phyloP scores from a whole-genome alignment of 2,329 filamentous ascomycete genomes.

The Lachnellula subtilissima region DNA sequence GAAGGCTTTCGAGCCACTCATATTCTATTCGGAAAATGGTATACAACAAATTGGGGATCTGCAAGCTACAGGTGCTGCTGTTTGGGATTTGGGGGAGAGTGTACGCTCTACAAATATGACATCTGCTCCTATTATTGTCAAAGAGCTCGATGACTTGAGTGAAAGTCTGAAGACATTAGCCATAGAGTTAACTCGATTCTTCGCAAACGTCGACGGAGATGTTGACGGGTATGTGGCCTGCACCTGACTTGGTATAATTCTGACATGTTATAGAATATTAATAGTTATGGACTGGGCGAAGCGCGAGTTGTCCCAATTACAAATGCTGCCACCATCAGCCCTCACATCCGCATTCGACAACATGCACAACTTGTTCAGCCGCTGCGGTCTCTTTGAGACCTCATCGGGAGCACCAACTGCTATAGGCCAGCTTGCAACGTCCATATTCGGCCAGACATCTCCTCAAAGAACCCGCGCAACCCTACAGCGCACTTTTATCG shows the following conservation, averaged over 20 bases:
- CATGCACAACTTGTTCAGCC: constrained; percentile 70
- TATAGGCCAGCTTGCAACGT: constrained; percentile 63
- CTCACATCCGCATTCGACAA: constrained; percentile 75
- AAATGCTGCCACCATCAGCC: constrained; percentile 54
- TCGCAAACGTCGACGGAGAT: constrained; percentile 87
- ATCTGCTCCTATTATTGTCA: constrained; percentile 78
- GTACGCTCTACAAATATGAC: constrained; percentile 88
- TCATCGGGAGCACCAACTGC: constrained; percentile 55
- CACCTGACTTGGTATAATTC: constrained; percentile 8
- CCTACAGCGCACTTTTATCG: constrained; percentile 80
- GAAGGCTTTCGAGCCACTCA: constrained; percentile 87
- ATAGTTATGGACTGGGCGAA: constrained; percentile 96
- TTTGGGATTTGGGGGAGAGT: constrained; percentile 92
- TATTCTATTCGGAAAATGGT: constrained; percentile 90
- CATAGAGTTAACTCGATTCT: constrained; percentile 84
- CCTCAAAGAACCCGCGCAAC: constrained; percentile 76
- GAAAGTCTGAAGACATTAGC: constrained; percentile 81
- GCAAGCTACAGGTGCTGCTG: constrained; percentile 85
- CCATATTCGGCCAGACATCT: constrained; percentile 73
- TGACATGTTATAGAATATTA: constrained; percentile 57
- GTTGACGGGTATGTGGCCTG: constrained; percentile 63
- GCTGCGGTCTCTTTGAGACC: constrained; percentile 56
- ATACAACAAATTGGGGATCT: constrained; percentile 80
- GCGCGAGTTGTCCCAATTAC: constrained; percentile 71
- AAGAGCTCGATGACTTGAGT: constrained; percentile 77